These are phyloP conservation scores for Boletellus ananas DNA, from an alignment of 768 basidiomycete species.

Conservation along the genomic window DNA sequence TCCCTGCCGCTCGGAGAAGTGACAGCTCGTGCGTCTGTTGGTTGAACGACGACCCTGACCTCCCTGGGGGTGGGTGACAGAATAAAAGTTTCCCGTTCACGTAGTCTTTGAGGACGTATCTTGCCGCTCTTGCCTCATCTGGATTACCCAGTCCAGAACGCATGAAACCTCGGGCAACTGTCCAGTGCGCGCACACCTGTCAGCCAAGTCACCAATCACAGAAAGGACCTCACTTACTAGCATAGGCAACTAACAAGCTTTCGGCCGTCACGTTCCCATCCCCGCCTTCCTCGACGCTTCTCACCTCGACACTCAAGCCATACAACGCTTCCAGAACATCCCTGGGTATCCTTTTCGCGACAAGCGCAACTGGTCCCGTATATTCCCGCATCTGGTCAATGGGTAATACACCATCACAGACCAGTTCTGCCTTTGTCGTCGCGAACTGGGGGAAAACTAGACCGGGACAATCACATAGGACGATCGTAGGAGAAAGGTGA, in stretches of 20 bases:
- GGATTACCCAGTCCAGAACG: constrained; percentile 95
- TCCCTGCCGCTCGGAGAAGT: constrained; percentile 57
- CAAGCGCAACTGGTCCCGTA: constrained; percentile 76
- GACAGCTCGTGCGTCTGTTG: constrained; percentile 57
- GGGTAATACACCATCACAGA: constrained; percentile 94
- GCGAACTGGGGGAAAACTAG: constrained; percentile 98
- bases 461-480: constrained; percentile 96
- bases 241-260: constrained; percentile 83
- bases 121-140: constrained; percentile 91
- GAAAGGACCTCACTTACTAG: constrained; percentile 59
- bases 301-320: constrained; percentile 70
- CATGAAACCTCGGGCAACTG: constrained; percentile 91
- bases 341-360: constrained; percentile 75
- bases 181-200: constrained; percentile 12
- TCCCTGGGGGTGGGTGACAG: constrained; percentile 83
- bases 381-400: constrained; percentile 97
- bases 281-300: constrained; percentile 76
- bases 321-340: constrained; percentile 87
- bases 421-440: constrained; percentile 90
- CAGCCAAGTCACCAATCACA: background rate
- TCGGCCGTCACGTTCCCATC: constrained; percentile 70
- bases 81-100: constrained; percentile 91
- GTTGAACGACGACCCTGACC: constrained; percentile 71
- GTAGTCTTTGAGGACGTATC: constrained; percentile 94
- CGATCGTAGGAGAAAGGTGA: constrained; percentile 80